Conservation (phyloP, 352 stramenopile species). For the Lagenidium sp. region DNA sequence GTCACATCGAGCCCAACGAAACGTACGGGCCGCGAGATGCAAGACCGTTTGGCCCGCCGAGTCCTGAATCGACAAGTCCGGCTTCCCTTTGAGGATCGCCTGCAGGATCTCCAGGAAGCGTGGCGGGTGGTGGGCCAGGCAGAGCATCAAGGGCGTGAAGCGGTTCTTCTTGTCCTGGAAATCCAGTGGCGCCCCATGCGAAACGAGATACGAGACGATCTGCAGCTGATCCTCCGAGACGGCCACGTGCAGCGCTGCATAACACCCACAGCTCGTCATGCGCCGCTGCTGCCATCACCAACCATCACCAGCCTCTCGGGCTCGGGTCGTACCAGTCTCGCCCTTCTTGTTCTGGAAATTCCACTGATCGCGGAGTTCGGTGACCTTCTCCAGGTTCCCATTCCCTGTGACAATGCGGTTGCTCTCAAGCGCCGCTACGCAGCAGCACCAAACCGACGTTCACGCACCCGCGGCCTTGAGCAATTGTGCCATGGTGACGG, state of each 20-base stretch:
- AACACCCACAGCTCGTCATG: no score
- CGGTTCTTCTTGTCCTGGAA: slow-evolving; percentile 68
- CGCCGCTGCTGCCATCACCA: no score
- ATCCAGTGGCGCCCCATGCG: slow-evolving; percentile 58
- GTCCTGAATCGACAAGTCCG: slow-evolving; percentile 51
- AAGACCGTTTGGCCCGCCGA: slow-evolving; percentile 52
- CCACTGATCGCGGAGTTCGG: slow-evolving; percentile 55
- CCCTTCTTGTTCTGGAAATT: slow-evolving; percentile 79
- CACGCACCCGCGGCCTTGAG: slow-evolving; percentile 22
- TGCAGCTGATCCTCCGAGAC: slow-evolving; percentile 64
- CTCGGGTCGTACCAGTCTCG: slow-evolving; percentile 52
- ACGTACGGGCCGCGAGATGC: slow-evolving; percentile 54
- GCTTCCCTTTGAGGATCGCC: slow-evolving; percentile 56
- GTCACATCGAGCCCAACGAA: no score
- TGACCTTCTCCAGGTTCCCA: slow-evolving; percentile 64
- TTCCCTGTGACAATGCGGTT: slow-evolving; percentile 27
- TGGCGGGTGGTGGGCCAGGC: slow-evolving; percentile 54
- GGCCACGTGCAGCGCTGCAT: slow-evolving; percentile 63
- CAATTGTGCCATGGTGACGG: slow-evolving; percentile 15
- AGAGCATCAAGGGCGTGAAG: slow-evolving; percentile 73
- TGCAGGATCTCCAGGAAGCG: slow-evolving; percentile 60
- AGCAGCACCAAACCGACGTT: no score
- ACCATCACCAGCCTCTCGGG: no score
- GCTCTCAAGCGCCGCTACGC: no score
- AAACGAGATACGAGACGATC: slow-evolving; percentile 60